phyloP scores from a whole-genome alignment of 106 monocot species.

The Xerophyta viscosa region DNA sequence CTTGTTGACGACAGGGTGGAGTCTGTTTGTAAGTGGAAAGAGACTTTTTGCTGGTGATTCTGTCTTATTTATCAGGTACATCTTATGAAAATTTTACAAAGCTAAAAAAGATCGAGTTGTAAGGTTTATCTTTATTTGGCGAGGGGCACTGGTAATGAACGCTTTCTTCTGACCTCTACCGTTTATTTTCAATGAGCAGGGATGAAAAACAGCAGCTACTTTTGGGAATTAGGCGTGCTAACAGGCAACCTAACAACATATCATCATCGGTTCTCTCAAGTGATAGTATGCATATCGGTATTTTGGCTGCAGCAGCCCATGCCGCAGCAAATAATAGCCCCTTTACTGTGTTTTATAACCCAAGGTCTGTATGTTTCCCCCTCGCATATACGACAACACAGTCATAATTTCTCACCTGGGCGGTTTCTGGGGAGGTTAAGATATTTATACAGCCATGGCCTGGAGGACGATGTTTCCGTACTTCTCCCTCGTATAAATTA shows the following conservation, averaged over 20 bases:
- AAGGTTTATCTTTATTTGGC: too few species aligned
- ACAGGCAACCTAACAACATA: conserved; percentile 56
- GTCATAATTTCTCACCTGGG: too few species aligned
- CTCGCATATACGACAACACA: neutral
- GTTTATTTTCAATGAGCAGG: conserved; percentile 22
- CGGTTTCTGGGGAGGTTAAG: too few species aligned
- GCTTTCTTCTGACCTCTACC: too few species aligned
- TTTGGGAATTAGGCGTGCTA: conserved; percentile 72
- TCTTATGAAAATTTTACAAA: neutral
- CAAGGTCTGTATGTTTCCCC: conserved; percentile 27
- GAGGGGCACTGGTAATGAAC: too few species aligned
- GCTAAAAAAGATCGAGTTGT: too few species aligned
- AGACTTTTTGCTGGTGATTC: conserved; percentile 88
- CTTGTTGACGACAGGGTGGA: conserved; percentile 85
- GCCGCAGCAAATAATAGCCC: conserved; percentile 72
- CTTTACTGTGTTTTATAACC: conserved; percentile 80
- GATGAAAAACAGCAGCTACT: conserved; percentile 75
- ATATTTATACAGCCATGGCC: too few species aligned
- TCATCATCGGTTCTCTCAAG: conserved; percentile 77
- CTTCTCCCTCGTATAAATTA: too few species aligned
- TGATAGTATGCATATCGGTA: conserved; percentile 78
- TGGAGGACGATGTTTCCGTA: too few species aligned
- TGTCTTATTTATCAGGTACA: conserved; percentile 86
- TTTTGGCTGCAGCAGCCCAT: conserved; percentile 79
- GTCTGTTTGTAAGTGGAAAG: conserved; percentile 87